Evolutionary conservation across 441 rosid species (phyloP).

Genomic region (Lepidium campestre): DNA sequence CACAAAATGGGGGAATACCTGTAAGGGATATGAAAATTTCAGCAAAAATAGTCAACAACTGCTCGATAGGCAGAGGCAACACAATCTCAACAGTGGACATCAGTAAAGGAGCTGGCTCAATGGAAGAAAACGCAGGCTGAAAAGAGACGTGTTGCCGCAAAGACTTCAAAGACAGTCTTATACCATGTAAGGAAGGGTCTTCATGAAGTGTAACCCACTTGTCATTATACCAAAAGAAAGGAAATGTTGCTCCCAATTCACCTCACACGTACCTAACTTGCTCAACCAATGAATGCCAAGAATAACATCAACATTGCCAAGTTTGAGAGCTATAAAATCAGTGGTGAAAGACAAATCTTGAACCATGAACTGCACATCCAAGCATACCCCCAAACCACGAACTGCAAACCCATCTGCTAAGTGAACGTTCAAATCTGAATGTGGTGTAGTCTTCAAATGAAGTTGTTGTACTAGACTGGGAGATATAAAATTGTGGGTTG

Average conservation of each 20-base stretch:
- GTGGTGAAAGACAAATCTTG: too few species aligned
- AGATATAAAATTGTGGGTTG: neutral
- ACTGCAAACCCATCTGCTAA: too few species aligned
- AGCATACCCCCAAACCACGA: too few species aligned
- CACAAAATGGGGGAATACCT: neutral
- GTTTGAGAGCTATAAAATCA: neutral
- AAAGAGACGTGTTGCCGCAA: too few species aligned
- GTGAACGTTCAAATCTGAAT: too few species aligned
- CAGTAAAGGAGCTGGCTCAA: too few species aligned
- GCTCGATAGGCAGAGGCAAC: neutral
- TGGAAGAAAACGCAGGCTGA: rapidly evolving
- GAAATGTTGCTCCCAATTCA: neutral
- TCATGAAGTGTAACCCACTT: neutral
- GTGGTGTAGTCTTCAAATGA: too few species aligned
- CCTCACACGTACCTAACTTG: neutral
- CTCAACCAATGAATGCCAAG: neutral
- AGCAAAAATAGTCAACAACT: neutral
- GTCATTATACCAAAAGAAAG: neutral
- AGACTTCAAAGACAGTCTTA: too few species aligned
- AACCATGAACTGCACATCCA: too few species aligned
- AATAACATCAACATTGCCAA: neutral
- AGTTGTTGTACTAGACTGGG: neutral
- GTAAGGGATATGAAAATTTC: neutral
- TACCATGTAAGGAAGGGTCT: neutral
- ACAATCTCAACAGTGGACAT: too few species aligned